A percentile compares a stretch with the other conserved stretches of the same genome.
These are phyloP conservation scores for Sicyos baderoa DNA, from an alignment of 306 rosid genomes.

Conservation along the genomic window DNA sequence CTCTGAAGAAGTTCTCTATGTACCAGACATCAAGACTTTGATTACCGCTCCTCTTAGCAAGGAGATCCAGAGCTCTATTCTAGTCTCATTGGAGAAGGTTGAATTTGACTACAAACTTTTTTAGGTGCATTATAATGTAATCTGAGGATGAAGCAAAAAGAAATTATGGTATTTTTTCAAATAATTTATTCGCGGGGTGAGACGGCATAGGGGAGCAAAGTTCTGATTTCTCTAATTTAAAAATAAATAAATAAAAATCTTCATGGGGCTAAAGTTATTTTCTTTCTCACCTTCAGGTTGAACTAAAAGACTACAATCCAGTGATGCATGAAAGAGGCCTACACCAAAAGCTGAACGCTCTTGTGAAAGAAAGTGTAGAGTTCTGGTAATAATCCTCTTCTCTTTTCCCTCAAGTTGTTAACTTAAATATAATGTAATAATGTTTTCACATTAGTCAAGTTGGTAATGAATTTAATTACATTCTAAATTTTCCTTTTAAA, in stretches of 20 bases:
- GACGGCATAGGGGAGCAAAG: too few relatives aligned
- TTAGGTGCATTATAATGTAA: not conserved
- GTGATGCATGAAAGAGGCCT: constrained; percentile 69
- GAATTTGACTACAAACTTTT: constrained; percentile 14
- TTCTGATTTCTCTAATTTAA: too few relatives aligned
- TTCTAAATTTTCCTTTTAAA: not conserved
- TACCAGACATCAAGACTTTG: constrained; percentile 34
- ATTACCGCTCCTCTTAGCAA: constrained; percentile 32
- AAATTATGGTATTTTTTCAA: not conserved
- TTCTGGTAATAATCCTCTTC: constrained; percentile 40
- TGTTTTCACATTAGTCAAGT: not conserved
- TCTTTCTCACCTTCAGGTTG: constrained; percentile 41
- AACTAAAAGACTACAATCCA: constrained; percentile 50
- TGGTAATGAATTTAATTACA: not conserved
- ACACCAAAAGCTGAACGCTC: constrained; percentile 56
- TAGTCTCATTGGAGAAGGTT: constrained; percentile 49
- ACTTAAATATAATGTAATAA: not conserved
- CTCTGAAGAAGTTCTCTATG: constrained; percentile 54
- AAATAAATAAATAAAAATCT: too few relatives aligned
- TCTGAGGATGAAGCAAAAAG: not conserved
- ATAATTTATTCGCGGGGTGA: not conserved
- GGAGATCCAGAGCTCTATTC: constrained; percentile 52
- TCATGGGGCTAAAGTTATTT: not conserved
- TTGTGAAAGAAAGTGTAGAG: constrained; percentile 56
- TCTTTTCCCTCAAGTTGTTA: not conserved